phyloP scores from a whole-genome alignment of 306 rosid species.

The Glycine soja region DNA sequence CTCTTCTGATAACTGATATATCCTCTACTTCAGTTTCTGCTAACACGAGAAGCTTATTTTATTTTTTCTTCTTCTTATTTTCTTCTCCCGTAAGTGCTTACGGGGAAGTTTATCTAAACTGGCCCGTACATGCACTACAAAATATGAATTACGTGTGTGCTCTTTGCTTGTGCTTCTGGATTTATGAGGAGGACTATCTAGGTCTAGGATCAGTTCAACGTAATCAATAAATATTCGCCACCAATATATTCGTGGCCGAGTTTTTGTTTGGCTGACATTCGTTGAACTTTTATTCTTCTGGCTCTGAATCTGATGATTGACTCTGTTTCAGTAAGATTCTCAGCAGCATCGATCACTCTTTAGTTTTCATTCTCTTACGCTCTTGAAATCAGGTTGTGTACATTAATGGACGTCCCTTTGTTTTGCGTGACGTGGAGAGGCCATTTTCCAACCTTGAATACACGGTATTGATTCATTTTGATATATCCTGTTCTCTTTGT shows the following conservation, averaged over 20 bases:
- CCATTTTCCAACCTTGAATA: constrained; percentile 94
- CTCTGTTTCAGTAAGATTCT: background rate
- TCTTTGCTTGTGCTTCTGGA: background rate
- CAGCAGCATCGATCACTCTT: background rate
- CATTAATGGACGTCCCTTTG: constrained; percentile 91
- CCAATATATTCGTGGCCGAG: background rate
- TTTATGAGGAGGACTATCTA: too few relatives aligned
- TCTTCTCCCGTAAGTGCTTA: too few relatives aligned
- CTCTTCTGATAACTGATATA: too few relatives aligned
- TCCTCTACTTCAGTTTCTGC: too few relatives aligned
- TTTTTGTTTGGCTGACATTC: background rate
- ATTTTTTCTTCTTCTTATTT: too few relatives aligned
- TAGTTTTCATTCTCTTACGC: constrained; percentile 19
- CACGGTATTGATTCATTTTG: constrained; percentile 54
- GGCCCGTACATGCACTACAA: too few relatives aligned
- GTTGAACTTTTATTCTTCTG: background rate
- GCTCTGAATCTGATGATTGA: constrained; percentile 2
- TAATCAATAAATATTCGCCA: background rate
- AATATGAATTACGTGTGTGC: background rate
- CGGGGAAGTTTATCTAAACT: too few relatives aligned
- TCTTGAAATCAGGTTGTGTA: constrained; percentile 74
- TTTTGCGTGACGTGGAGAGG: constrained; percentile 88
- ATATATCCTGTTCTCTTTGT: background rate
- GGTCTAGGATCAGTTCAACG: background rate
- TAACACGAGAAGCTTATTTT: too few relatives aligned